These are phyloP conservation scores for Solanum appendiculatum DNA, from an alignment of 257 asterid species.

Conservation along the genomic window DNA sequence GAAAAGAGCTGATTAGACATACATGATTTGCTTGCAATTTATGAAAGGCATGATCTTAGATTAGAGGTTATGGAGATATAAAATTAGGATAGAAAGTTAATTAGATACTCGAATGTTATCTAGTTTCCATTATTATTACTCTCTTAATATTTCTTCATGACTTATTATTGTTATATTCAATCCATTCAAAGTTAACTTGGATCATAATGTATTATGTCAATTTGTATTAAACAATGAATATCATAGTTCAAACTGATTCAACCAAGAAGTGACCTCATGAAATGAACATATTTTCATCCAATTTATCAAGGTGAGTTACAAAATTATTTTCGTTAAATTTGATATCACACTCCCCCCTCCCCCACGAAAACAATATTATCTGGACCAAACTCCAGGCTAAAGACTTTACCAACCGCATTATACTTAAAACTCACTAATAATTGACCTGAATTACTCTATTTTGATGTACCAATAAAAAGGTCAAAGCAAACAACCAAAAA, in stretches of 20 bases:
- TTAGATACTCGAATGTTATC: too few species aligned
- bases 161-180: neutral
- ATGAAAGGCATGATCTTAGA: fast-evolving
- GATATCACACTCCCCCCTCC: too few species aligned
- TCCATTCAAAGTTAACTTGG: neutral
- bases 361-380: too few species aligned
- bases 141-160: too few species aligned
- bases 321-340: too few species aligned
- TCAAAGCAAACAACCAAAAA: neutral
- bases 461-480: neutral
- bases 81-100: too few species aligned
- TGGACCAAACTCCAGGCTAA: neutral
- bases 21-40: too few species aligned
- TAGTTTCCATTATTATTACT: too few species aligned
- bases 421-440: neutral
- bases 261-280: neutral
- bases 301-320: too few species aligned
- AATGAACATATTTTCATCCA: neutral
- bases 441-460: neutral
- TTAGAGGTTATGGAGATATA: neutral
- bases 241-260: neutral
- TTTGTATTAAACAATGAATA: neutral
- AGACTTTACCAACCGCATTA: neutral
- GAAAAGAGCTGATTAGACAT: neutral
- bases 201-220: neutral